Evolutionary conservation across 257 asterid species (phyloP).

Genomic region (Solanum infundibuliforme): DNA sequence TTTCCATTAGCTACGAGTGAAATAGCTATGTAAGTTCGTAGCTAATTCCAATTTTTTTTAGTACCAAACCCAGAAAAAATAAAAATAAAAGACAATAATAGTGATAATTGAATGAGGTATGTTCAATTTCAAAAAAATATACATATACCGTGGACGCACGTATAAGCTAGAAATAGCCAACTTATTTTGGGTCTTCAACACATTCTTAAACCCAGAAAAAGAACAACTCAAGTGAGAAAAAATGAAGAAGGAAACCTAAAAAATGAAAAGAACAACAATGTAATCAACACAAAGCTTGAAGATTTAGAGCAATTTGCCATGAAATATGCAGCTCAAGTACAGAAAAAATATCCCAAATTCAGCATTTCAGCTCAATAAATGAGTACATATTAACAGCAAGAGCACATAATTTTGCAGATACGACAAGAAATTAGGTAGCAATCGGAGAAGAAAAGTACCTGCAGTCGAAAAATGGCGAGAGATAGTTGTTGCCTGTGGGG

Average conservation of each 20-base stretch:
- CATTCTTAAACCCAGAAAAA: background rate
- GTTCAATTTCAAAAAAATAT: background rate
- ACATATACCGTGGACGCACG: background rate
- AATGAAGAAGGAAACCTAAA: background rate
- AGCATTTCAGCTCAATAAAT: background rate
- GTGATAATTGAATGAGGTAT: background rate
- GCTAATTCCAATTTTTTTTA: background rate
- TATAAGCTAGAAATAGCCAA: background rate
- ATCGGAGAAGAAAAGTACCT: background rate
- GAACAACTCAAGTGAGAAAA: background rate
- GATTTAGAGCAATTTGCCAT: background rate
- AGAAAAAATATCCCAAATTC: background rate
- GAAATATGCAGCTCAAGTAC: background rate
- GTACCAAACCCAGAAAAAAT: background rate
- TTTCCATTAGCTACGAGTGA: background rate
- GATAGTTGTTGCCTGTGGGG: background rate
- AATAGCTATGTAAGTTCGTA: background rate
- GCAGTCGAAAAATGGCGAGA: background rate
- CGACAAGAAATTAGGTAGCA: background rate
- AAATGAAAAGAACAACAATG: background rate
- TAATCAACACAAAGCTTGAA: background rate
- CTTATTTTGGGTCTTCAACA: background rate
- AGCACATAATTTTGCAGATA: background rate
- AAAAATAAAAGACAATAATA: background rate
- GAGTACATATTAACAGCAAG: background rate